Conservation (phyloP, 176 grass and related monocot species). For the Phoenix dactylifera region DNA sequence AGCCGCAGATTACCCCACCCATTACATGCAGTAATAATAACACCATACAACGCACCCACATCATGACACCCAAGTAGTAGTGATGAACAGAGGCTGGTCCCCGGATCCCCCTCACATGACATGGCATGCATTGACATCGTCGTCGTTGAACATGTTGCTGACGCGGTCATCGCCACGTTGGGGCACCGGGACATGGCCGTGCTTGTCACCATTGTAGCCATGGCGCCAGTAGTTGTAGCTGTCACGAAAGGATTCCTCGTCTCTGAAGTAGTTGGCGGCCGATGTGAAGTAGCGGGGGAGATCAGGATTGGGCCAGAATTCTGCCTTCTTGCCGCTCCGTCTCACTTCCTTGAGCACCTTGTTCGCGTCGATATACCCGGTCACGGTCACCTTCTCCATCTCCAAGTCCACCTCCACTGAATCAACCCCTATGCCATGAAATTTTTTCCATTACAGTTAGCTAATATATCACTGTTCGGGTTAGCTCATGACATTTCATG, state of each 20-base stretch:
- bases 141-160: conserved; percentile 72
- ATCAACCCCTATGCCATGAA: conserved; percentile 37
- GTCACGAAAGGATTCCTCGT: conserved; percentile 73
- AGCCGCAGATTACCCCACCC: no score
- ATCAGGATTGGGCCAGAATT: conserved; percentile 61
- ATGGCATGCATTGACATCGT: conserved; percentile 52
- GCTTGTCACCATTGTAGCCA: conserved; percentile 85
- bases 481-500: no score
- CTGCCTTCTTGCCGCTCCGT: conserved; percentile 73
- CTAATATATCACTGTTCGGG: no score
- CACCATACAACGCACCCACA: not conserved
- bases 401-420: conserved; percentile 51
- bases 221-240: conserved; percentile 72
- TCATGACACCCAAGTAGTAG: not conserved
- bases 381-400: conserved; percentile 79
- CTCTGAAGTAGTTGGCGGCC: conserved; percentile 46
- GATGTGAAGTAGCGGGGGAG: conserved; percentile 73
- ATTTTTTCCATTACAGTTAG: no score
- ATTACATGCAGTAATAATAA: no score
- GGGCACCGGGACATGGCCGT: conserved; percentile 32
- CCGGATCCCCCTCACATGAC: conserved; percentile 41
- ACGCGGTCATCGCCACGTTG: conserved; percentile 69
- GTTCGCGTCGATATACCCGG: conserved; percentile 55
- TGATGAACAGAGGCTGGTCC: not conserved
- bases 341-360: conserved; percentile 85